A percentile compares a stretch with the other conserved stretches of the same genome.
Evolutionary conservation across 108 stramenopile genomes (phyloP).

Genomic region (Skeletonema marinoi): DNA sequence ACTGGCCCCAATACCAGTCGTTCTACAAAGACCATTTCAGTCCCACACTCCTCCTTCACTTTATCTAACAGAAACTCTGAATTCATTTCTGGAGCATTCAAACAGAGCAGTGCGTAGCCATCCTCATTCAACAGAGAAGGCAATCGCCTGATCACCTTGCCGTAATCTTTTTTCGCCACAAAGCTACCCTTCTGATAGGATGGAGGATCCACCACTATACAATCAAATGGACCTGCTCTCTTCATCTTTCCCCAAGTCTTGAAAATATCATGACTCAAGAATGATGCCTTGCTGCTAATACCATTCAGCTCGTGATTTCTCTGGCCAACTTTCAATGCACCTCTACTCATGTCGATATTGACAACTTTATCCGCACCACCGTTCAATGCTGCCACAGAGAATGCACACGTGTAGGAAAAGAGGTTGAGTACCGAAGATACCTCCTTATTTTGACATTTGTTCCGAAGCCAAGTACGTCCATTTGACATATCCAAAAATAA

Average conservation of each 20-base stretch:
- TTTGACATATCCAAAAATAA: slow-evolving; percentile 47
- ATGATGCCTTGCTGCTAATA: slow-evolving; percentile 16
- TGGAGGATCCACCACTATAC: slow-evolving; percentile 41
- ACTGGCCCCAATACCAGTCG: slow-evolving; percentile 18
- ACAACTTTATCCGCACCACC: slow-evolving; percentile 44
- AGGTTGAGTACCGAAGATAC: slow-evolving; percentile 31
- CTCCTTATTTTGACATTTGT: slow-evolving; percentile 9
- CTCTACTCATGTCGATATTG: slow-evolving; percentile 46
- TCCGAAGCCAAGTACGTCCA: slow-evolving; percentile 40
- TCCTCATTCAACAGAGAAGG: slow-evolving; percentile 26
- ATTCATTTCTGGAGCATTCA: slow-evolving; percentile 47
- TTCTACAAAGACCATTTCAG: slow-evolving; percentile 31
- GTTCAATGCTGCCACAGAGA: slow-evolving; percentile 46
- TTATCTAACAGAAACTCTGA: slow-evolving; percentile 23
- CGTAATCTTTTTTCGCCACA: slow-evolving; percentile 43
- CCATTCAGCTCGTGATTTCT: slow-evolving; percentile 49
- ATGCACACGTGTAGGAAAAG: slow-evolving; percentile 51
- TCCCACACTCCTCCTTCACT: slow-evolving; percentile 25
- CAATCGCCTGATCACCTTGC: slow-evolving; percentile 38
- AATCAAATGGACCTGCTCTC: slow-evolving; percentile 23
- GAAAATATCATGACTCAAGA: slow-evolving; percentile 45
- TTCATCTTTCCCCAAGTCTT: slow-evolving; percentile 44
- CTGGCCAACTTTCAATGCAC: slow-evolving; percentile 42
- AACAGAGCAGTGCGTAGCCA: slow-evolving; percentile 44
- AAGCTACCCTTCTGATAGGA: slow-evolving; percentile 48